Conservation (phyloP, 768 basidiomycete genomes). For the Auricularia sp. region DNA sequence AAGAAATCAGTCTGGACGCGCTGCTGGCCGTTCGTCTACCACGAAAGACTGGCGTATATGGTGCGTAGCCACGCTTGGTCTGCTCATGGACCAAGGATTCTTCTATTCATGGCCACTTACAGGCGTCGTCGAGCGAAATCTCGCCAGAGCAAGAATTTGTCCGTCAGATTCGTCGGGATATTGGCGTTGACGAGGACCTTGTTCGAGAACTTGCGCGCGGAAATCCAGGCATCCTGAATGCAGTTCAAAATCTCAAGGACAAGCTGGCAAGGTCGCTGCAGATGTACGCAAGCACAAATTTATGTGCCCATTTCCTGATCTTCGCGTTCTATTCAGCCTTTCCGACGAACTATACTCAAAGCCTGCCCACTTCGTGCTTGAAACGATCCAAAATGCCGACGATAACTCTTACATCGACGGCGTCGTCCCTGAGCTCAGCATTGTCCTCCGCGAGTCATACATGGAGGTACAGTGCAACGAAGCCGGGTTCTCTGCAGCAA, state of each 20-base stretch:
- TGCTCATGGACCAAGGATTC: too few relatives aligned
- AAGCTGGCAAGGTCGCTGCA: neutral
- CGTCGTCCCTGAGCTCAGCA: slow-evolving; percentile 9
- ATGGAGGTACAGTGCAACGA: slow-evolving; percentile 17
- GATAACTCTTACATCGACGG: slow-evolving; percentile 13
- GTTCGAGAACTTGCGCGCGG: neutral
- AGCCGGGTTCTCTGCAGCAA: slow-evolving; percentile 12
- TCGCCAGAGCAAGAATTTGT: neutral
- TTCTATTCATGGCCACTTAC: too few relatives aligned
- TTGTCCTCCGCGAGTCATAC: slow-evolving; percentile 7
- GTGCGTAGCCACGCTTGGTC: too few relatives aligned
- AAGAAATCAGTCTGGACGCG: too few relatives aligned
- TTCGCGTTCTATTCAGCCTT: slow-evolving; percentile 7
- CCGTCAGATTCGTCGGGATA: neutral
- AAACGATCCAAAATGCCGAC: slow-evolving; percentile 21
- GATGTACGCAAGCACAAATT: neutral
- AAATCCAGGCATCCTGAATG: neutral
- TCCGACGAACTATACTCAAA: slow-evolving; percentile 18
- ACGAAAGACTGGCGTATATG: too few relatives aligned
- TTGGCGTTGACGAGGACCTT: neutral
- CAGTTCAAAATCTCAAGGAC: neutral
- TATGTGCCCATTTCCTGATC: too few relatives aligned
- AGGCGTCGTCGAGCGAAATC: neutral
- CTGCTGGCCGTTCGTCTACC: too few relatives aligned
- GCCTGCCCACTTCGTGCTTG: slow-evolving; percentile 18